phyloP scores from a whole-genome alignment of 148 eudicot genomes.

The Tetragonia tetragonoides region DNA sequence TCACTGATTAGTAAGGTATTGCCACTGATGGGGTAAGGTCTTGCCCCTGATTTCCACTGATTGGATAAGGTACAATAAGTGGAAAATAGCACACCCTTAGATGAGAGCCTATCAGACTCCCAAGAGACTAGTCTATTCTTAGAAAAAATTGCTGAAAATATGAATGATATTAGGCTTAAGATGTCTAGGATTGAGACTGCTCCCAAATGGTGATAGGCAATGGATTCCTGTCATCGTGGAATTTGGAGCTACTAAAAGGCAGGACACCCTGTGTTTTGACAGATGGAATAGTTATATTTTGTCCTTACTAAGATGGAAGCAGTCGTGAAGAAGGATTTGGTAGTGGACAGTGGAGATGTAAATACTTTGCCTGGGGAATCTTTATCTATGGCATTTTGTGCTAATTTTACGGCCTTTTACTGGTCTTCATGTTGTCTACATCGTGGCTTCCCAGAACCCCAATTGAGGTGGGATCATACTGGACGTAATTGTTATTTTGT shows the following conservation, averaged over 20 bases:
- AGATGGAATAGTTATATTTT: not conserved
- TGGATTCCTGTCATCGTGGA: not conserved
- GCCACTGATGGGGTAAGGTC: no score
- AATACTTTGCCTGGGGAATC: not conserved
- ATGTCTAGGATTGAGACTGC: not conserved
- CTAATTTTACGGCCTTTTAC: no score
- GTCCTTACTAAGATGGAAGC: not conserved
- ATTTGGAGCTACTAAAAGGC: no score
- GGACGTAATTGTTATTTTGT: not conserved
- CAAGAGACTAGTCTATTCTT: not conserved
- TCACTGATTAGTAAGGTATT: no score
- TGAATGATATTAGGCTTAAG: not conserved
- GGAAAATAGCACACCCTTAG: no score
- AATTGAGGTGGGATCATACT: no score
- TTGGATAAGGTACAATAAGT: no score
- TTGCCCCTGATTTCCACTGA: no score
- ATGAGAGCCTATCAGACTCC: not conserved
- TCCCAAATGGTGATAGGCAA: not conserved
- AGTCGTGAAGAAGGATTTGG: constrained; percentile 4
- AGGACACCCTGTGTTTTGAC: not conserved
- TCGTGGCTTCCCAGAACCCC: no score
- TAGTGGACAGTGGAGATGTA: constrained; percentile 10
- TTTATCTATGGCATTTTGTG: not conserved
- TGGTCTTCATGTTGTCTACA: no score
- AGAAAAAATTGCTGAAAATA: not conserved